Evolutionary conservation across 805 yeast species (phyloP).

Genomic region (Candida gorgasii): DNA sequence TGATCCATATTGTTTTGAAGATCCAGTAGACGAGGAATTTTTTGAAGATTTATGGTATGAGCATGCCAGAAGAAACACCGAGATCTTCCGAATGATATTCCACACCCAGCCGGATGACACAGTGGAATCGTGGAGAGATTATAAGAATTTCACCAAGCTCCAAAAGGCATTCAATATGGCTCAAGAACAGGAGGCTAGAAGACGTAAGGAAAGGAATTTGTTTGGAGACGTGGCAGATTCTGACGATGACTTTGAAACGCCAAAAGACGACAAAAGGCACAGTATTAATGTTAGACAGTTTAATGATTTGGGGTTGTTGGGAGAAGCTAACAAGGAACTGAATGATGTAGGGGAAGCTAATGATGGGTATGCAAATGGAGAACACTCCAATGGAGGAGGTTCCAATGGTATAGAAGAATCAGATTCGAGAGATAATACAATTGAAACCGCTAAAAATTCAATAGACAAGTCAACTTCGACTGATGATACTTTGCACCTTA

Average conservation of each 20-base stretch:
- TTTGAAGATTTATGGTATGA: slow-evolving; percentile 85
- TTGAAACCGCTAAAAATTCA: neutral
- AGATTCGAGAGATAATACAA: neutral
- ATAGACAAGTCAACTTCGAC: neutral
- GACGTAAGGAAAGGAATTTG: slow-evolving; percentile 21
- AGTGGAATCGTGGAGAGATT: slow-evolving; percentile 89
- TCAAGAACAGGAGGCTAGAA: slow-evolving; percentile 37
- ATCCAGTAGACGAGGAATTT: slow-evolving; percentile 81
- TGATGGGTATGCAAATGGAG: too few species aligned
- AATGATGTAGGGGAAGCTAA: too few species aligned
- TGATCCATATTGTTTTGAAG: slow-evolving; percentile 87
- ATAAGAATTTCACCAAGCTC: slow-evolving; percentile 66
- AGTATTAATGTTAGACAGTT: slow-evolving; percentile 27
- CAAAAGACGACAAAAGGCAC: slow-evolving; percentile 1
- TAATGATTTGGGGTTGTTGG: slow-evolving; percentile 37
- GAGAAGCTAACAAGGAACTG: slow-evolving; percentile 23
- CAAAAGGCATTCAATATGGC: slow-evolving; percentile 54
- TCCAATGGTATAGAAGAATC: slow-evolving; percentile 6
- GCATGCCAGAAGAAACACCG: slow-evolving; percentile 80
- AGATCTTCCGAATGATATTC: slow-evolving; percentile 79
- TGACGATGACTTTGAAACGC: slow-evolving; percentile 15
- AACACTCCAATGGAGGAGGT: neutral
- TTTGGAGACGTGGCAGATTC: slow-evolving; percentile 18
- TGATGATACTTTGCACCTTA: neutral
- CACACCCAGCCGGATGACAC: slow-evolving; percentile 93